Percentiles rank a stretch among this genome's conserved stretches.
Evolutionary conservation across 2,329 filamentous ascomycete species (phyloP).

Genomic region (Amesomyces nigricolor): DNA sequence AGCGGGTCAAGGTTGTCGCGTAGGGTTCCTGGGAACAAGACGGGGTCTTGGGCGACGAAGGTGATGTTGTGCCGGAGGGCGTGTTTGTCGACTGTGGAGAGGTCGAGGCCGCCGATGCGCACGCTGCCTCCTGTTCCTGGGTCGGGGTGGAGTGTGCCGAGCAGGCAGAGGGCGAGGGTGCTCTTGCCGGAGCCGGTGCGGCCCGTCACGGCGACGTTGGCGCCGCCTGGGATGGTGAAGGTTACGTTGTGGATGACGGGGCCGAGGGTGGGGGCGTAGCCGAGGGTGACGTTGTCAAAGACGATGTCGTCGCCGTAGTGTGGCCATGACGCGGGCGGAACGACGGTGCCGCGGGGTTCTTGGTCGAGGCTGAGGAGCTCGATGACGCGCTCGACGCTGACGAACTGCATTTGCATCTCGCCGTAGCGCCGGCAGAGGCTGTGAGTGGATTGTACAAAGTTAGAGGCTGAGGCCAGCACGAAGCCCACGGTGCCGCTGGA

Average conservation of each 20-base stretch:
- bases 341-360: constrained; percentile 60
- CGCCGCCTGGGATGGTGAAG: constrained; percentile 63
- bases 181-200: constrained; percentile 85
- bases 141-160: constrained; percentile 50
- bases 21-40: constrained; percentile 54
- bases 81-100: constrained; percentile 49
- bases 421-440: constrained; percentile 74
- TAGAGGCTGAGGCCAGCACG: constrained; percentile 66
- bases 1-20: constrained; percentile 65
- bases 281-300: constrained; percentile 72
- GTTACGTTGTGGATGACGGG: constrained; percentile 63
- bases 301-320: constrained; percentile 63
- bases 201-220: constrained; percentile 64
- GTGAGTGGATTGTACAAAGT: constrained; percentile 66
- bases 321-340: constrained; percentile 74
- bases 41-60: constrained; percentile 60
- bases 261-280: constrained; percentile 72
- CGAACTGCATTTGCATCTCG: constrained; percentile 84
- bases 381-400: constrained; percentile 80
- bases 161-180: constrained; percentile 58
- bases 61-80: constrained; percentile 52
- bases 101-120: constrained; percentile 48
- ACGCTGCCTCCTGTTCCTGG: constrained; percentile 41
- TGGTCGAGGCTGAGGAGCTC: constrained; percentile 75
- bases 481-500: constrained; percentile 78